Percentiles rank a stretch among this genome's conserved stretches.
These are phyloP conservation scores for Porcisia deanei DNA, from an alignment of 208 protist genomes.

Conservation along the genomic window DNA sequence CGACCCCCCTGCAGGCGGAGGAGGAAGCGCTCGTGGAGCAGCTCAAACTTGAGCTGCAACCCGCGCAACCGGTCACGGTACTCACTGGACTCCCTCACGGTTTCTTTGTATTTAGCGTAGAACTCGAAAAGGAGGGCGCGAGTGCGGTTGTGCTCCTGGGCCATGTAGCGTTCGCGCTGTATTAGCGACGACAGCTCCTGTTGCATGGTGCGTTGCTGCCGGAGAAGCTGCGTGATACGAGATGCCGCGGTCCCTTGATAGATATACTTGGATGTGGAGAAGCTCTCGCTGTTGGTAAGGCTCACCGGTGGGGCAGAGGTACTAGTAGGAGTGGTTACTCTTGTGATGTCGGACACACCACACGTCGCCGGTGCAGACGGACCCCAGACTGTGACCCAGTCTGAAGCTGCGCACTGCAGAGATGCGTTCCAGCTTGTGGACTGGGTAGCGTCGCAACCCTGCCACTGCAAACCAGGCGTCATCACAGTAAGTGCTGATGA, in stretches of 20 bases:
- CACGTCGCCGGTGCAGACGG: background rate
- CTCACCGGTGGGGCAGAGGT: background rate
- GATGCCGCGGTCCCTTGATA: constrained; percentile 5
- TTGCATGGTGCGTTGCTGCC: constrained; percentile 13
- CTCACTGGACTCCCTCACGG: background rate
- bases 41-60: background rate
- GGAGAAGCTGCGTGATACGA: constrained; percentile 6
- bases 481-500: background rate
- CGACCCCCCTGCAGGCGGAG: background rate
- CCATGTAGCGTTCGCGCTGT: constrained; percentile 2
- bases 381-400: background rate
- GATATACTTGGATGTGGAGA: background rate
- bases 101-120: constrained; percentile 3
- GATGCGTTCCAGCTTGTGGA: background rate
- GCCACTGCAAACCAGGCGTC: background rate
- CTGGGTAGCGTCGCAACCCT: background rate
- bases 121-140: constrained; percentile 4
- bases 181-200: constrained; percentile 8
- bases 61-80: constrained; percentile 5
- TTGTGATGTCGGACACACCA: background rate
- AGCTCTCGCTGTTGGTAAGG: background rate
- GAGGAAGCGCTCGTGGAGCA: constrained; percentile 11
- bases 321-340: background rate
- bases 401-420: background rate
- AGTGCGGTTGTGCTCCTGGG: constrained; percentile 11